phyloP scores from a whole-genome alignment of 2,329 filamentous ascomycete species.

The Akanthomyces lecanii region DNA sequence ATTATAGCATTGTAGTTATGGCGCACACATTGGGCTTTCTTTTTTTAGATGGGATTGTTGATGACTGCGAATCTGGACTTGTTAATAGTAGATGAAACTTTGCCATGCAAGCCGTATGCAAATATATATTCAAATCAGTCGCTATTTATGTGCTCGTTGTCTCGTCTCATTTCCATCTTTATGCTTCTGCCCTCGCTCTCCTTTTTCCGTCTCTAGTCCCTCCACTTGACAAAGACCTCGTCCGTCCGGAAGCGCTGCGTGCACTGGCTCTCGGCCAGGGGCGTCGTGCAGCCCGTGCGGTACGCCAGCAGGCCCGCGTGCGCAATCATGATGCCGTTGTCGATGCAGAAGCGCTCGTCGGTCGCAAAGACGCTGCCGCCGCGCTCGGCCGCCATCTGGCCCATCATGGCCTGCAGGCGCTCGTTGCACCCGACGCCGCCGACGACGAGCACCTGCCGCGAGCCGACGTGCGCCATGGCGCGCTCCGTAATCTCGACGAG shows the following conservation, averaged over 20 bases:
- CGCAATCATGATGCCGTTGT: slow-evolving; percentile 99
- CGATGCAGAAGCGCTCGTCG: slow-evolving; percentile 96
- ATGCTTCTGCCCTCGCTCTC: not conserved
- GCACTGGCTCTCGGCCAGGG: slow-evolving; percentile 75
- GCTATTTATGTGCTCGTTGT: slow-evolving; percentile 5
- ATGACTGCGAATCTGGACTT: not conserved
- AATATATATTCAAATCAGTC: slow-evolving; percentile 4
- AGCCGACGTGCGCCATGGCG: slow-evolving; percentile 96
- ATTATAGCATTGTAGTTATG: slow-evolving; percentile 7
- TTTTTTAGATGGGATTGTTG: slow-evolving; percentile 3
- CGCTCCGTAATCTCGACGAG: slow-evolving; percentile 97
- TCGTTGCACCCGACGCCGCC: slow-evolving; percentile 96
- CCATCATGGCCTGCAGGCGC: slow-evolving; percentile 97
- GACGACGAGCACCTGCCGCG: slow-evolving; percentile 85
- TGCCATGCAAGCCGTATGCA: not conserved
- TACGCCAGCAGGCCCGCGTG: slow-evolving; percentile 88
- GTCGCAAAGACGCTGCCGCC: slow-evolving; percentile 91
- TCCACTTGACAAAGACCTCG: slow-evolving; percentile 76
- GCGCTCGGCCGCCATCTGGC: slow-evolving; percentile 82
- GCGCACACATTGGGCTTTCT: slow-evolving; percentile 3
- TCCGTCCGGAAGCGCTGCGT: slow-evolving; percentile 81
- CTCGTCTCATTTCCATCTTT: slow-evolving; percentile 6
- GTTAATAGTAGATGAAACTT: not conserved
- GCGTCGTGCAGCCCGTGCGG: slow-evolving; percentile 72
- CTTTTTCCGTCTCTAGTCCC: slow-evolving; percentile 45